Conservation (phyloP, 1,284 basidiomycete genomes). For the Agaricales sp. region DNA sequence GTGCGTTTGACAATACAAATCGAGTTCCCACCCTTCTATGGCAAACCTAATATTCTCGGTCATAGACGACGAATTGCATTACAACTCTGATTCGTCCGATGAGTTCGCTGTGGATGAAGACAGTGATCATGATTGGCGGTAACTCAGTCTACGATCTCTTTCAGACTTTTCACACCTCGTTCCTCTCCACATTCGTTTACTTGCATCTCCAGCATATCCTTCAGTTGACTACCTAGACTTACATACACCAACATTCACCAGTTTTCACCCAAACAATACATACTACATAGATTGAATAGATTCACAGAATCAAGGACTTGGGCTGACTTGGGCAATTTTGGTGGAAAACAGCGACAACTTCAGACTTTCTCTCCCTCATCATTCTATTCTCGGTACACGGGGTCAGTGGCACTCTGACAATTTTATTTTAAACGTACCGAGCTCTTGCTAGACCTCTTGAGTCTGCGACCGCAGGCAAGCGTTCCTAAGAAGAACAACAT, state of each 20-base stretch:
- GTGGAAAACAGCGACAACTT: no score
- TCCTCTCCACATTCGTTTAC: background rate
- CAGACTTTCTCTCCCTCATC: no score
- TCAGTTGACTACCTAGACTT: no score
- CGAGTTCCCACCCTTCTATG: background rate
- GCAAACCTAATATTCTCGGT: no score
- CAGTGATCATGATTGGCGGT: slow-evolving; percentile 2
- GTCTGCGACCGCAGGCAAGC: slow-evolving; percentile 23
- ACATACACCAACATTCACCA: no score
- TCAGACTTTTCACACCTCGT: slow-evolving; percentile 5
- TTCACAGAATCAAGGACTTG: no score
- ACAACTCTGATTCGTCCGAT: background rate
- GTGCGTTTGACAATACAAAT: background rate
- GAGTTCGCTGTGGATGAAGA: background rate
- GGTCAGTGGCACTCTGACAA: no score
- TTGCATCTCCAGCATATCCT: no score
- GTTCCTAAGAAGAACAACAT: slow-evolving; percentile 35
- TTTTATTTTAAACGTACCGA: no score
- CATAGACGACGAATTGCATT: background rate
- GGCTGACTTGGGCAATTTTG: no score
- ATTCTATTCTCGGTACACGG: no score
- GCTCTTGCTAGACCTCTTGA: background rate
- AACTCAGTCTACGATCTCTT: background rate
- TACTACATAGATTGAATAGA: background rate
- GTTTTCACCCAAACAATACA: background rate